Conservation (phyloP, 1,284 basidiomycete species). For the Sanguinoderma infundibulare region DNA sequence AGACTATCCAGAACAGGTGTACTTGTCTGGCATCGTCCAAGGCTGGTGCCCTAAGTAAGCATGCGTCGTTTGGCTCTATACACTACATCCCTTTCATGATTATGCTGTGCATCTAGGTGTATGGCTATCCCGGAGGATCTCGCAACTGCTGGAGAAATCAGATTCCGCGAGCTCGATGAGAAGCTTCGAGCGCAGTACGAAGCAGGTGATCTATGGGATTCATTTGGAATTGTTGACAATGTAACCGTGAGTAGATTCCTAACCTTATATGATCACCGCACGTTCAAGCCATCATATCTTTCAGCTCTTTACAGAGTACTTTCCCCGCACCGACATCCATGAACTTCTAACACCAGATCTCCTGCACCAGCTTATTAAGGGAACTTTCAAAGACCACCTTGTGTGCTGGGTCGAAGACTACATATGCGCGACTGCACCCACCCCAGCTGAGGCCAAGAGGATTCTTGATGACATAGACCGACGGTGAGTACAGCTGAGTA, state of each 20-base stretch:
- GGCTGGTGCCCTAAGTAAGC: conserved; percentile 21
- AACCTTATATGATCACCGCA: not conserved
- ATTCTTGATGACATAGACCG: conserved; percentile 26
- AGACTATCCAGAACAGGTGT: conserved; percentile 20
- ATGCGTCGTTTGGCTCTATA: no score
- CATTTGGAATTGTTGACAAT: conserved; percentile 8
- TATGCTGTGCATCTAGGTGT: no score
- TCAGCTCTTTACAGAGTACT: conserved; percentile 7
- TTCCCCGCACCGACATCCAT: conserved; percentile 12
- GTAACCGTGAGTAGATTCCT: conserved; percentile 11
- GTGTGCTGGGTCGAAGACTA: conserved; percentile 13
- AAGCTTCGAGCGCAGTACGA: no score
- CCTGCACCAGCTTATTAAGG: conserved; percentile 10
- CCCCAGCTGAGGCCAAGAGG: not conserved
- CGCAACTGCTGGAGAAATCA: no score
- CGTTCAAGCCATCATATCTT: not conserved
- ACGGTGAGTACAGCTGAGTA: conserved; percentile 5
- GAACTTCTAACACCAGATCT: conserved; percentile 4
- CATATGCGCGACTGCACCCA: not conserved
- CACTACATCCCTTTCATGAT: no score
- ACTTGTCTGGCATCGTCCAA: conserved; percentile 6
- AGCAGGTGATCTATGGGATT: no score
- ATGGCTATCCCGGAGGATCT: no score
- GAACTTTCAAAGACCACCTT: conserved; percentile 22
- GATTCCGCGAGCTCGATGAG: no score